These are phyloP conservation scores for Colletotrichum horii DNA, from an alignment of 2,329 filamentous ascomycete species.

Conservation along the genomic window DNA sequence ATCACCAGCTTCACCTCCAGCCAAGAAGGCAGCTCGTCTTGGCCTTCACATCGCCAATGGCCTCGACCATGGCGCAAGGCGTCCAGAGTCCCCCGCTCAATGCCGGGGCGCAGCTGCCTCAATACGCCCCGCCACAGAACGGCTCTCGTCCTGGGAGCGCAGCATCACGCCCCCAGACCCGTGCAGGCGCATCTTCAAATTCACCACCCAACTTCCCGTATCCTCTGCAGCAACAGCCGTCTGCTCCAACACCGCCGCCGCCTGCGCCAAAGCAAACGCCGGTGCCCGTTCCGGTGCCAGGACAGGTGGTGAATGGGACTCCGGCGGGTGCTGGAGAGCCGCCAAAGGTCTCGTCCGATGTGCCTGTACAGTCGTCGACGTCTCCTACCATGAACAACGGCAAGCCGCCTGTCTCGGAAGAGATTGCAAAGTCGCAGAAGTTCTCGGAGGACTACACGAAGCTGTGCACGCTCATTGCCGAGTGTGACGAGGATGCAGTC, in stretches of 20 bases:
- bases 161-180: background rate
- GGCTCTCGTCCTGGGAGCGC: background rate
- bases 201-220: background rate
- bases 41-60: no score
- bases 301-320: background rate
- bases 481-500: constrained; percentile 48
- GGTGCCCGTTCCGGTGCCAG: background rate
- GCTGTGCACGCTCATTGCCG: constrained; percentile 43
- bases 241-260: background rate
- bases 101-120: background rate
- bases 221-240: background rate
- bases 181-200: background rate
- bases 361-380: background rate
- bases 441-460: constrained; percentile 39
- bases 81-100: background rate
- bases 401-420: background rate
- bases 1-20: background rate
- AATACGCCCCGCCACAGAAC: background rate
- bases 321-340: background rate
- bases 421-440: background rate
- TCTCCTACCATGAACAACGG: background rate
- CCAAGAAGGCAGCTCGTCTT: no score
- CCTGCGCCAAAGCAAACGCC: background rate
- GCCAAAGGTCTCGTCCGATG: background rate
- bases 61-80: background rate